phyloP scores from a whole-genome alignment of 306 rosid genomes.

The Corylus avellana region DNA sequence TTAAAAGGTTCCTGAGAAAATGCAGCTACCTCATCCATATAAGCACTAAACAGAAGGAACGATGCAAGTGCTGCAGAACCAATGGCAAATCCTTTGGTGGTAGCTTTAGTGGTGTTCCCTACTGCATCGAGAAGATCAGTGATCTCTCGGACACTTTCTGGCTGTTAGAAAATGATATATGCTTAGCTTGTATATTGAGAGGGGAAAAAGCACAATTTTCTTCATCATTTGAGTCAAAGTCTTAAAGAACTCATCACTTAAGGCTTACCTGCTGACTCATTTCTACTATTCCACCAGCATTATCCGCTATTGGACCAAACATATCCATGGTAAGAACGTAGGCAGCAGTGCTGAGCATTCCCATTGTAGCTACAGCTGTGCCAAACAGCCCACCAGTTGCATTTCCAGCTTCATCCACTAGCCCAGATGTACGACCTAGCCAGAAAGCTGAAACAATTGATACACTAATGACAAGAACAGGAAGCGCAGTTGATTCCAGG shows the following conservation, averaged over 20 bases:
- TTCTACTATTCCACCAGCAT: slow-evolving; percentile 99
- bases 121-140: slow-evolving; percentile 97
- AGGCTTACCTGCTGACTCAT: slow-evolving; percentile 94
- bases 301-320: slow-evolving; percentile 99
- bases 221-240: not conserved
- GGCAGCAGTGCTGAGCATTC: slow-evolving; percentile 99
- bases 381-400: slow-evolving; percentile 98
- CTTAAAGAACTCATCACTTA: slow-evolving; percentile 19
- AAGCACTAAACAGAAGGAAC: slow-evolving; percentile 97
- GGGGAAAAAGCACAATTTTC: not conserved
- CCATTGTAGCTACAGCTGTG: slow-evolving; percentile 99
- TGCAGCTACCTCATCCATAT: slow-evolving; percentile 93
- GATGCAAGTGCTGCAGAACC: slow-evolving; percentile 99
- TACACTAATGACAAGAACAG: slow-evolving; percentile 90
- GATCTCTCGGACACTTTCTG: slow-evolving; percentile 98
- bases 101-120: slow-evolving; percentile 97
- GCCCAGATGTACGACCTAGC: slow-evolving; percentile 89
- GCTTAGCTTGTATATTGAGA: not conserved
- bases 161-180: slow-evolving; percentile 47
- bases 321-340: slow-evolving; percentile 99
- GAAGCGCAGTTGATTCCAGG: slow-evolving; percentile 97
- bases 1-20: slow-evolving; percentile 80
- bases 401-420: slow-evolving; percentile 76
- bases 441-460: slow-evolving; percentile 89
- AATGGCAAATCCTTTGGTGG: slow-evolving; percentile 98